A percentile compares a stretch with the other conserved stretches of the same genome.
These are phyloP conservation scores for Mycena rebaudengoi DNA, from an alignment of 768 basidiomycete species.

Conservation along the genomic window DNA sequence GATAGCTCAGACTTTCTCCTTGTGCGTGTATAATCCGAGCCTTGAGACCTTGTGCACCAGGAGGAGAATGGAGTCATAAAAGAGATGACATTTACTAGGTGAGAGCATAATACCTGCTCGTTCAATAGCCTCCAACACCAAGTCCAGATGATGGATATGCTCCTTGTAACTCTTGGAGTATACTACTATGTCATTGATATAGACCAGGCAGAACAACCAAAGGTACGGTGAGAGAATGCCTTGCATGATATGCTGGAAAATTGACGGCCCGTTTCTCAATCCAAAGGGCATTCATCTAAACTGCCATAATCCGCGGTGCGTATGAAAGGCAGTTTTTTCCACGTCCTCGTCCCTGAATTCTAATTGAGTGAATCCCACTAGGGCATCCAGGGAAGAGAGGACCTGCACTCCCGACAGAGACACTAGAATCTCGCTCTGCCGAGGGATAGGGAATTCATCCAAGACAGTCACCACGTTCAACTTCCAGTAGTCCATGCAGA, in stretches of 20 bases:
- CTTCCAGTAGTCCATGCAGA: no score
- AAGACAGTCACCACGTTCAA: no score
- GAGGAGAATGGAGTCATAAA: neutral
- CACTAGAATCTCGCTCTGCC: no score
- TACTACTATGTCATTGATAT: neutral
- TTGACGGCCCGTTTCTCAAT: neutral
- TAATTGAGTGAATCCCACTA: neutral
- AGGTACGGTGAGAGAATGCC: neutral
- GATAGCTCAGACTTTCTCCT: constrained; percentile 9
- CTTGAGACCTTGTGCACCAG: neutral
- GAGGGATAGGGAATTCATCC: no score
- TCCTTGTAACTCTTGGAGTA: neutral
- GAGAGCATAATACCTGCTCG: neutral
- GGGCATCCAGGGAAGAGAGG: neutral
- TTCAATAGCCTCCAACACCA: constrained; percentile 27
- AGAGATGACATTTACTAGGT: constrained; percentile 7
- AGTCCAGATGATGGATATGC: neutral
- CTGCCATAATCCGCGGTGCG: neutral
- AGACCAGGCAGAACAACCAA: neutral
- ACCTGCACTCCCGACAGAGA: no score
- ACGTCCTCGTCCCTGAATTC: neutral
- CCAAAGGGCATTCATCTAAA: neutral
- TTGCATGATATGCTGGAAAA: neutral
- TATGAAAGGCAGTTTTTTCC: neutral
- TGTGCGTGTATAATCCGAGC: constrained; percentile 13